Conservation (phyloP, 2,329 filamentous ascomycete genomes). For the Penicillium sp. region DNA sequence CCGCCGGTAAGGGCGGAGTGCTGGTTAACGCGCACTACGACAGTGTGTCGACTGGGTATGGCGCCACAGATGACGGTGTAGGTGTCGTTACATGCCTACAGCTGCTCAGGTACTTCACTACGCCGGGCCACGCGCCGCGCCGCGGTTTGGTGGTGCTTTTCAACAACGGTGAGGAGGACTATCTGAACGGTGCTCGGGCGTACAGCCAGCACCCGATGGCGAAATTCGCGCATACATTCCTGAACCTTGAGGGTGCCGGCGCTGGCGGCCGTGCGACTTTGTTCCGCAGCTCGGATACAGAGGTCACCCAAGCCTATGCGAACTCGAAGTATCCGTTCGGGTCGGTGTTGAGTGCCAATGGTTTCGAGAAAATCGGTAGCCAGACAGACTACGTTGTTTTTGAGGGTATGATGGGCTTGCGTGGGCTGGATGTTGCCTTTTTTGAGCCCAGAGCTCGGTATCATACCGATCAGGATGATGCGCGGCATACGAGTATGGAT, state of each 20-base stretch:
- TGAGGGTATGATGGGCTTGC: conserved; percentile 70
- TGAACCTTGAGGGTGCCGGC: conserved; percentile 93
- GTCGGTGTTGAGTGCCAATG: conserved; percentile 76
- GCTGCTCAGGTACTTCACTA: conserved; percentile 81
- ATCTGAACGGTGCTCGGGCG: conserved; percentile 78
- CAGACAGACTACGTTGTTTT: conserved; percentile 90
- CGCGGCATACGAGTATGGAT: conserved; percentile 64
- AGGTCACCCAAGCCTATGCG: conserved; percentile 77
- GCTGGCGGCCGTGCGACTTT: conserved; percentile 84
- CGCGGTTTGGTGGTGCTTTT: conserved; percentile 79
- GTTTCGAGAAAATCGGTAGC: conserved; percentile 78
- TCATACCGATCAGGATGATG: conserved; percentile 86
- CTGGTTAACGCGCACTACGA: conserved; percentile 95
- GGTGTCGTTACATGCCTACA: conserved; percentile 85
- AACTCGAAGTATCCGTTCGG: conserved; percentile 75
- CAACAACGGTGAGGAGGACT: conserved; percentile 97
- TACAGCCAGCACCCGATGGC: conserved; percentile 82
- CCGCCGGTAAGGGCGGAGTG: conserved; percentile 68
- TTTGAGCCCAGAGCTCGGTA: conserved; percentile 82
- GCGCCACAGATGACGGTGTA: conserved; percentile 91
- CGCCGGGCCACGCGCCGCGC: conserved; percentile 66
- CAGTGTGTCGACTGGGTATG: conserved; percentile 86
- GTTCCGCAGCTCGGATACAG: conserved; percentile 83
- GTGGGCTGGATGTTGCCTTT: conserved; percentile 90
- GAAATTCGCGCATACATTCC: conserved; percentile 77